phyloP scores from a whole-genome alignment of 768 basidiomycete species.

The Boletales sp. region DNA sequence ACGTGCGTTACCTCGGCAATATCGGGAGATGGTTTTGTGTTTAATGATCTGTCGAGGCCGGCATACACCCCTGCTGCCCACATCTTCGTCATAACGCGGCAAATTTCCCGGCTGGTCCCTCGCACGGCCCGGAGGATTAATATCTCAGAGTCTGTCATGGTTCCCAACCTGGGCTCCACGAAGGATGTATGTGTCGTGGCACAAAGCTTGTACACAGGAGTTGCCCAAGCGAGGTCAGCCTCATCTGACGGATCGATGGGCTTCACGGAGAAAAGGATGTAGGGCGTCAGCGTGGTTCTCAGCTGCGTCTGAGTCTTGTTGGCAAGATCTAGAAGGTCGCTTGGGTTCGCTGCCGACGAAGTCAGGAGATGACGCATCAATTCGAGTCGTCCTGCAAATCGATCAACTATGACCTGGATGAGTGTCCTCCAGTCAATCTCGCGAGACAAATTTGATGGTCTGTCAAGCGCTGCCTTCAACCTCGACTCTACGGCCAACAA shows the following conservation, averaged over 20 bases:
- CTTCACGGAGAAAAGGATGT: background rate
- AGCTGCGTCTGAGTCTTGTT: background rate
- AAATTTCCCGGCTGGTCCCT: background rate
- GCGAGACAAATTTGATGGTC: background rate
- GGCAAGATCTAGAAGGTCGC: background rate
- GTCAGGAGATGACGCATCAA: background rate
- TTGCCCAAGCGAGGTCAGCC: background rate
- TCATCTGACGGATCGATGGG: background rate
- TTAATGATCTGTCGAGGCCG: background rate
- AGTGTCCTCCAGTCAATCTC: background rate
- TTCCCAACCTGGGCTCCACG: too few relatives aligned
- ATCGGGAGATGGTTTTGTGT: background rate
- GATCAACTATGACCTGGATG: too few relatives aligned
- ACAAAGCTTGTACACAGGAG: background rate
- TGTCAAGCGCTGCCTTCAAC: background rate
- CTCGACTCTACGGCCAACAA: background rate
- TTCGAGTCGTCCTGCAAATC: background rate
- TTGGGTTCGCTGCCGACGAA: background rate
- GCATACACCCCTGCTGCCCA: background rate
- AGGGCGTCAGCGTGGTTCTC: background rate
- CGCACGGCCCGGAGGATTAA: background rate
- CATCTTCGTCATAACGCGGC: background rate
- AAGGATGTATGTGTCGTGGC: too few relatives aligned
- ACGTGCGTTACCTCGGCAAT: background rate
- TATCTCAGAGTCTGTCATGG: background rate